Evolutionary conservation across 2,329 filamentous ascomycete genomes (phyloP).

Genomic region (Neoscytalidium dimidiatum): DNA sequence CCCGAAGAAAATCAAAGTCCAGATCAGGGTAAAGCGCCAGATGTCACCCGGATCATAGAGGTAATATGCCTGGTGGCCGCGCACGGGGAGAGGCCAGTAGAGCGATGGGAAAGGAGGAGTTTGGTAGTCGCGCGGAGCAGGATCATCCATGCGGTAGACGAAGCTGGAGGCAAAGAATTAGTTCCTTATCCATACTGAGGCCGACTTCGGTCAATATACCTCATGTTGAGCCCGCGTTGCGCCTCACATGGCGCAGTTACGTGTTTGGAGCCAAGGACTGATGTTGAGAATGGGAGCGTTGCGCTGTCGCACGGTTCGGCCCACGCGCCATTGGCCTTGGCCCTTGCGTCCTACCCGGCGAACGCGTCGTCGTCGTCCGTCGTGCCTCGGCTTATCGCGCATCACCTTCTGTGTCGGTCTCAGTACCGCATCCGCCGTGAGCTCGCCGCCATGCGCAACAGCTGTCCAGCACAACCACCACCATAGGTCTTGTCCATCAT

Average conservation of each 20-base stretch:
- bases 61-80: constrained; percentile 58
- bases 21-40: constrained; percentile 83
- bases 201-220: constrained; percentile 23
- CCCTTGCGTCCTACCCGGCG: constrained; percentile 15
- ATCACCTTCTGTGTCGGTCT: too few relatives aligned
- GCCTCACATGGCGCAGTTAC: constrained; percentile 5
- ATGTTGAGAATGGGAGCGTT: constrained; percentile 1
- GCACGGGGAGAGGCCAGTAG: constrained; percentile 68
- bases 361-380: background rate
- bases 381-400: constrained; percentile 9
- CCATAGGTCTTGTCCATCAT: constrained; percentile 42
- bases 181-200: background rate
- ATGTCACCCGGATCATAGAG: constrained; percentile 77
- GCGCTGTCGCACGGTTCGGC: background rate
- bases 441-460: background rate
- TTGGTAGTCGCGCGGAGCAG: constrained; percentile 59
- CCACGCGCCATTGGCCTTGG: background rate
- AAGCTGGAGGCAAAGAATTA: constrained; percentile 36
- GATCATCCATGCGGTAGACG: constrained; percentile 47
- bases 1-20: constrained; percentile 80
- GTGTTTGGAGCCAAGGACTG: background rate
- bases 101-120: constrained; percentile 79
- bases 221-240: constrained; percentile 28
- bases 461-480: background rate
- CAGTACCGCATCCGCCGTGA: background rate